These are phyloP conservation scores for Brassica hybrid DNA, from an alignment of 441 rosid genomes.

Conservation along the genomic window DNA sequence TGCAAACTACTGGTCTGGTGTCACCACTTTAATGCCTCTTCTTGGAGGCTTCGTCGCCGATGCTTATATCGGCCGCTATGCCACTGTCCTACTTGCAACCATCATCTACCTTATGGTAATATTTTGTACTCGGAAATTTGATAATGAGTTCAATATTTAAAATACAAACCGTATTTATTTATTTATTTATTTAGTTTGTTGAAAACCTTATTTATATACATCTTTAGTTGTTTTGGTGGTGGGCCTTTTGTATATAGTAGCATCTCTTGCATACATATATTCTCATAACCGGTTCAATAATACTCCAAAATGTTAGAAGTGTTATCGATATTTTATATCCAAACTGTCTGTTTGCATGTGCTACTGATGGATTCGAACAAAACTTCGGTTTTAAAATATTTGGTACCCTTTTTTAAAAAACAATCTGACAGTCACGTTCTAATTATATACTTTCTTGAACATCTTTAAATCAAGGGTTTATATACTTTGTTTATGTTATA, in stretches of 20 bases:
- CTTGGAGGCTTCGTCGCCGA: no score
- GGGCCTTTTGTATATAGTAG: background rate
- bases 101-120: no score
- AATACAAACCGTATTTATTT: background rate
- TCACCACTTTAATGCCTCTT: no score
- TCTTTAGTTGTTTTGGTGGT: background rate
- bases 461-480: no score
- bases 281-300: background rate
- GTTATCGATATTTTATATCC: background rate
- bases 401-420: background rate
- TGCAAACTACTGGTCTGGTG: no score
- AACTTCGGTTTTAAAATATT: background rate
- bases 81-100: no score
- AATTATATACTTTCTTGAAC: no score
- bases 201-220: background rate
- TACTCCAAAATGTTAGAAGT: background rate
- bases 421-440: no score
- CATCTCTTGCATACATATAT: constrained; percentile 3
- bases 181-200: background rate
- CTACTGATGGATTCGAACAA: constrained; percentile 2
- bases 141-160: background rate
- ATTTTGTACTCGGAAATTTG: background rate
- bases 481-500: background rate
- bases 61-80: no score
- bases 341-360: background rate